Evolutionary conservation across 495 filamentous ascomycete species (phyloP).

Genomic region (Hyaloscypha hepaticicola): DNA sequence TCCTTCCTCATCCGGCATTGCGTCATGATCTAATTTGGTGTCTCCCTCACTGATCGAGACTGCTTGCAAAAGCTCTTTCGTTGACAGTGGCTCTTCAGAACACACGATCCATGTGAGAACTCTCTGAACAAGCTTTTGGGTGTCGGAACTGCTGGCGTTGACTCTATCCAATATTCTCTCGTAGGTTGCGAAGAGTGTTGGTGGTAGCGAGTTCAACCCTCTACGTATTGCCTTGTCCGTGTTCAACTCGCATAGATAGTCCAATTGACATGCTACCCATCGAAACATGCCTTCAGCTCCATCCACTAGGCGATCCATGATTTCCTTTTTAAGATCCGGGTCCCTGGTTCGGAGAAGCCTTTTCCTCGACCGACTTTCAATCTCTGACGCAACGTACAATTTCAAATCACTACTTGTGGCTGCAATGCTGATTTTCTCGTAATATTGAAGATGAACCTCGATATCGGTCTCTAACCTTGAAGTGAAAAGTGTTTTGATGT

Average conservation of each 20-base stretch:
- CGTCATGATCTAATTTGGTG: neutral
- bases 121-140: neutral
- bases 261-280: constrained; percentile 9
- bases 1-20: constrained; percentile 7
- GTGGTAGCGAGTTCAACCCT: constrained; percentile 5
- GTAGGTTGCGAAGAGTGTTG: constrained; percentile 9
- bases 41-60: constrained; percentile 4
- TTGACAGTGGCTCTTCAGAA: constrained; percentile 1
- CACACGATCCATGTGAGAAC: constrained; percentile 2
- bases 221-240: constrained; percentile 4
- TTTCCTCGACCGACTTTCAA: constrained; percentile 9
- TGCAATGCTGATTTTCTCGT: constrained; percentile 5
- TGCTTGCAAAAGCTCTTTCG: constrained; percentile 6
- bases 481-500: constrained; percentile 2
- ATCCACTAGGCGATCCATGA: constrained; percentile 1
- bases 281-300: constrained; percentile 9
- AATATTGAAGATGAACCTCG: neutral
- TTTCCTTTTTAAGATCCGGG: constrained; percentile 1
- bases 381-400: constrained; percentile 7
- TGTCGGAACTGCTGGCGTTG: constrained; percentile 3
- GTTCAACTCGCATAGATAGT: constrained; percentile 8
- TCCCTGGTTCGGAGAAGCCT: neutral
- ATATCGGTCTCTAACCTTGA: constrained; percentile 6
- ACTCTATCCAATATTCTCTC: constrained; percentile 8
- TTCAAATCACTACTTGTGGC: constrained; percentile 6